Percentiles rank a stretch among this genome's conserved stretches.
Conservation (phyloP, 2,329 filamentous ascomycete species). For the Tolypocladium tundrense region DNA sequence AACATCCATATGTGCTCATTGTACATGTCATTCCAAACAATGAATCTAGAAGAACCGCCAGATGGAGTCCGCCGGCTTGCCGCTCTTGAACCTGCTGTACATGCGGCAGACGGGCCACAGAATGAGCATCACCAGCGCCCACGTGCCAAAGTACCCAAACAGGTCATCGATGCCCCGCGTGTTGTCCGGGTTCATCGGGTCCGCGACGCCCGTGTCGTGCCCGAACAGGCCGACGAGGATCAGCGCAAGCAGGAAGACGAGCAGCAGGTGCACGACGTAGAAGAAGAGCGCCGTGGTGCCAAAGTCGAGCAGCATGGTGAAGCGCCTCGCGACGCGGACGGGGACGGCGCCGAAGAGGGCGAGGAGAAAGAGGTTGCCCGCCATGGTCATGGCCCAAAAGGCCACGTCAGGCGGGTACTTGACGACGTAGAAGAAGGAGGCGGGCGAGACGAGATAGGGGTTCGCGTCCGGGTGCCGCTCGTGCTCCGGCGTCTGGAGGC, state of each 20-base stretch:
- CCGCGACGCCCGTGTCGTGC: conserved; percentile 16
- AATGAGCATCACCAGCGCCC: conserved; percentile 21
- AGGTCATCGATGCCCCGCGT: conserved; percentile 25
- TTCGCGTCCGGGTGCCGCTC: conserved; percentile 18
- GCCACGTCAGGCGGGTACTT: conserved; percentile 38
- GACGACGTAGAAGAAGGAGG: conserved; percentile 34
- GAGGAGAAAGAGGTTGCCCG: conserved; percentile 27
- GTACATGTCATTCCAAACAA: too few relatives aligned
- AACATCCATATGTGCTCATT: neutral
- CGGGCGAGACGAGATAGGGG: conserved; percentile 28
- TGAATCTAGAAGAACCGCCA: conserved; percentile 32
- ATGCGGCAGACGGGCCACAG: conserved; percentile 30
- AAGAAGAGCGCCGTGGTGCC: conserved; percentile 38
- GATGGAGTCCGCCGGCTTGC: conserved; percentile 28
- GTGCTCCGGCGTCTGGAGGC: conserved; percentile 29
- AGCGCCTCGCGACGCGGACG: conserved; percentile 12
- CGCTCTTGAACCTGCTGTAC: conserved; percentile 33
- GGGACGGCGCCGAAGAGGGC: conserved; percentile 26
- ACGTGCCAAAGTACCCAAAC: conserved; percentile 26
- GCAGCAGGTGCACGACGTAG: conserved; percentile 27
- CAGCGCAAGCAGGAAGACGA: conserved; percentile 17
- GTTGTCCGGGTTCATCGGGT: conserved; percentile 13
- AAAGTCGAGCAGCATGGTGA: conserved; percentile 29
- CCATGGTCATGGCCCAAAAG: conserved; percentile 31
- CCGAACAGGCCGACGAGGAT: conserved; percentile 22